A percentile compares a stretch with the other conserved stretches of the same genome.
Evolutionary conservation across 192 early-diverging fungal genomes (phyloP).

Genomic region (Entophlyctis luteolus): DNA sequence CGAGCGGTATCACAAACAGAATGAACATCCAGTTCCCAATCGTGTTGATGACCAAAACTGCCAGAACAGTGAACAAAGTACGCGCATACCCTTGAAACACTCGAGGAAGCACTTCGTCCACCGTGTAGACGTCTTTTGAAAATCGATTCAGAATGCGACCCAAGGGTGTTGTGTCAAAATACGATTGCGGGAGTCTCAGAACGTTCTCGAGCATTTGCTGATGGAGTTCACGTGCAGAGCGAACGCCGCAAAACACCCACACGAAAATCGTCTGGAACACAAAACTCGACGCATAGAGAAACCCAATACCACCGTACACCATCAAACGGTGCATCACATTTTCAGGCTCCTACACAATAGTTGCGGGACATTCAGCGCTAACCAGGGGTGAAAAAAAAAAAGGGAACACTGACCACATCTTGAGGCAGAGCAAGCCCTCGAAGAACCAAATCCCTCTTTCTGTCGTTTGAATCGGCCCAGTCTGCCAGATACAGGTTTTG

Average conservation of each 20-base stretch:
- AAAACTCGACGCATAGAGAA: constrained; percentile 62
- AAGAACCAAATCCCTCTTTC: constrained; percentile 9
- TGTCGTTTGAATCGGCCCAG: constrained; percentile 50
- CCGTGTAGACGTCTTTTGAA: constrained; percentile 77
- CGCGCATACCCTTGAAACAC: constrained; percentile 50
- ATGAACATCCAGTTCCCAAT: constrained; percentile 46
- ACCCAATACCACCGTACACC: constrained; percentile 77
- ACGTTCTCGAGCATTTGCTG: constrained; percentile 72
- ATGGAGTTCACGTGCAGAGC: constrained; percentile 72
- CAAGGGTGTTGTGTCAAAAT: constrained; percentile 75
- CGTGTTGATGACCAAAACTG: constrained; percentile 50
- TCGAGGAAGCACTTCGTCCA: constrained; percentile 66
- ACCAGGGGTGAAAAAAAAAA: constrained; percentile 32
- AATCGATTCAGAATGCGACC: constrained; percentile 88
- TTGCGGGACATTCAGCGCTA: constrained; percentile 56
- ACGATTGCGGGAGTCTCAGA: constrained; percentile 67
- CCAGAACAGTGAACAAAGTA: constrained; percentile 46
- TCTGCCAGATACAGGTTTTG: constrained; percentile 51
- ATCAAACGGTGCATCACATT: constrained; percentile 61
- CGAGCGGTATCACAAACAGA: constrained; percentile 46
- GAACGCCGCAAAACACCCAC: constrained; percentile 77
- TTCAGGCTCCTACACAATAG: constrained; percentile 33
- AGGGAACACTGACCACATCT: constrained; percentile 15
- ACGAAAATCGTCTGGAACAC: constrained; percentile 68
- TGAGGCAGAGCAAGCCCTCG: not conserved